Evolutionary conservation across 768 basidiomycete genomes (phyloP), one percentile per base, ranked within the genome.

Genomic region (Terana coerulea): DNA sequence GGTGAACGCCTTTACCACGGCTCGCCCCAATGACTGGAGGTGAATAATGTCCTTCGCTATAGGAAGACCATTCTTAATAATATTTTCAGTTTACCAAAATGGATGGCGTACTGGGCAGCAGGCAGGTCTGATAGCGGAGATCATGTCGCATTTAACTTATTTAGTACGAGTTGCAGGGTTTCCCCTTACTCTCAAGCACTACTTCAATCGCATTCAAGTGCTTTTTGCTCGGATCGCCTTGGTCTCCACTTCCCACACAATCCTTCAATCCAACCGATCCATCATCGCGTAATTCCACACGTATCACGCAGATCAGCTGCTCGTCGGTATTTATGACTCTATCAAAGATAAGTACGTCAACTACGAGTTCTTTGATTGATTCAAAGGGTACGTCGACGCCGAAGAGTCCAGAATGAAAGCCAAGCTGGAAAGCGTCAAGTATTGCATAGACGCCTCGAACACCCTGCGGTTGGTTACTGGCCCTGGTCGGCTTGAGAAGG

Each of bases 1-100:
- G 48, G 57, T 60, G 3, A 64, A 64, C 29, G 47, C 19, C 1
- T 64, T 64, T 33, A 61, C 56, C 14, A 31, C 15, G 12, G 54
- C 43, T 17, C 47, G 55, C 3, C 62, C 62, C 5, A 34, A 46
- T n/a, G 49, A 53, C 14, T 64, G 59, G 59, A 56, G 59, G 59
- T 58, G 15, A 41, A 37, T 29, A 19, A 14, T 30, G 2, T 25
- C n/a, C n/a, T 26, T 26, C 17, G 4, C 3, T 26, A 17, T 42
- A 11, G 9, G 9, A 26, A 5, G 6, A 3, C 11, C 28, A n/a
- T 24, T 24, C 5, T 24, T 26, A n/a, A n/a, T n/a, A n/a, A 42
- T 26, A 6, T 25, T 37, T 5, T 42, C 24, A 57, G 48, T 45
- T 43, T 59, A 0, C 46, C 43, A 12, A 35, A 50, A 10, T 61